These are phyloP conservation scores for Neocucurbitaria cava DNA, from an alignment of 2,329 filamentous ascomycete genomes.

Conservation along the genomic window DNA sequence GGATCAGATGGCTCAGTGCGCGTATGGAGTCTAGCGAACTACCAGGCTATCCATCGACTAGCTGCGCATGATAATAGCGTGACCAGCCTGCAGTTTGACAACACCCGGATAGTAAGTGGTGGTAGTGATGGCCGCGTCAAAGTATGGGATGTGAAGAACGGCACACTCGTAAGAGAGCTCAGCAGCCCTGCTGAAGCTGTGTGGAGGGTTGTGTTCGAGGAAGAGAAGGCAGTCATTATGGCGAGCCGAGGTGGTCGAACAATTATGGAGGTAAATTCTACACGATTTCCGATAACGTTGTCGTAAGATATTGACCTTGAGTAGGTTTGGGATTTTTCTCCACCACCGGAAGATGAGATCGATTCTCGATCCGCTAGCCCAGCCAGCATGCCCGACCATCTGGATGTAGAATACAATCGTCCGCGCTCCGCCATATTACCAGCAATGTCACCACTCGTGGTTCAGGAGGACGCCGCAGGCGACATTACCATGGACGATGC, in stretches of 20 bases:
- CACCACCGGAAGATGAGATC: slow-evolving; percentile 65
- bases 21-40: slow-evolving; percentile 92
- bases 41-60: slow-evolving; percentile 89
- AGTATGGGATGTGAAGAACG: slow-evolving; percentile 95
- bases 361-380: slow-evolving; percentile 51
- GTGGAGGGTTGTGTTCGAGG: slow-evolving; percentile 97
- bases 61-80: slow-evolving; percentile 98
- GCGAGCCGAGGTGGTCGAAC: slow-evolving; percentile 84
- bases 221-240: slow-evolving; percentile 97
- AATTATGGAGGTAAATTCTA: slow-evolving; percentile 86
- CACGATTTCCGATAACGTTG: background rate
- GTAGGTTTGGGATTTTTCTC: slow-evolving; percentile 94
- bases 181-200: slow-evolving; percentile 92
- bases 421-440: slow-evolving; percentile 42
- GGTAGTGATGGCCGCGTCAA: slow-evolving; percentile 98
- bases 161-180: slow-evolving; percentile 87
- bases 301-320: slow-evolving; percentile 36
- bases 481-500: slow-evolving; percentile 45
- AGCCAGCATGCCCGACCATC: slow-evolving; percentile 52
- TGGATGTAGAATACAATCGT: slow-evolving; percentile 38
- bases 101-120: slow-evolving; percentile 91
- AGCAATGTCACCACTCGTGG: slow-evolving; percentile 25
- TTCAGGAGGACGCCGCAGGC: slow-evolving; percentile 28
- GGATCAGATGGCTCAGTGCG: slow-evolving; percentile 95
- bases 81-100: slow-evolving; percentile 96